Percentiles rank a stretch among this genome's conserved stretches.
These are phyloP conservation scores for Rhinocladiella mackenziei DNA, from an alignment of 2,329 filamentous ascomycete genomes.

Conservation along the genomic window DNA sequence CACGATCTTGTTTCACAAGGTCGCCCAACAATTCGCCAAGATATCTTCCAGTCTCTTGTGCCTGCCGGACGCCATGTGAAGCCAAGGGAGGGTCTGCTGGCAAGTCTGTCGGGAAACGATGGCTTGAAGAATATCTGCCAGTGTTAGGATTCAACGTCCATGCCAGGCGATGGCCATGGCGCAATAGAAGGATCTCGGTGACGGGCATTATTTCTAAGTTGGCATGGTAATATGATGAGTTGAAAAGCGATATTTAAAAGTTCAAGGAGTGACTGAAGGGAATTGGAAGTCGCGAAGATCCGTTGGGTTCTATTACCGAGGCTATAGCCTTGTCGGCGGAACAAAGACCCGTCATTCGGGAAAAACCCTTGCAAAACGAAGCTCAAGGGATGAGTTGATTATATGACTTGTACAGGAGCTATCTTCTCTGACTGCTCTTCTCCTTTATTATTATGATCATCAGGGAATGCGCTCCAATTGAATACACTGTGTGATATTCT, in stretches of 20 bases:
- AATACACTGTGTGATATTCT: conserved; percentile 10
- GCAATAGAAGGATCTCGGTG: conserved; percentile 28
- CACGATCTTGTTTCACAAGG: conserved; percentile 57
- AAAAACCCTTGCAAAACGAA: no score
- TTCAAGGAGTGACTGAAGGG: neutral
- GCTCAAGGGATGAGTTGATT: no score
- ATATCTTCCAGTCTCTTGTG: conserved; percentile 67
- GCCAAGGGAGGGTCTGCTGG: conserved; percentile 83
- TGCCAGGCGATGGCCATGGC: conserved; percentile 66
- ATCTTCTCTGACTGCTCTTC: neutral
- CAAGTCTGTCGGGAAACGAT: conserved; percentile 81
- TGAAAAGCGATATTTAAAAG: neutral
- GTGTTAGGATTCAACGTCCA: conserved; percentile 81
- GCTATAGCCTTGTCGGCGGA: no score
- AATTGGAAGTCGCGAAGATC: no score
- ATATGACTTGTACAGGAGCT: no score
- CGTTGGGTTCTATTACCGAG: no score
- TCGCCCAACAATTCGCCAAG: conserved; percentile 57
- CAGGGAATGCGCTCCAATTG: conserved; percentile 8
- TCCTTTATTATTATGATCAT: neutral
- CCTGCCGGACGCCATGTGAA: conserved; percentile 79
- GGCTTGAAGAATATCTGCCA: conserved; percentile 68
- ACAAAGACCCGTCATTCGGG: no score
- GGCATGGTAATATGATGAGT: neutral
- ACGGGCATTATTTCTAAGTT: conserved; percentile 27